Base-by-base conservation (phyloP, 805 yeast species). In the Cyberlindnera misumaiensis region DNA sequence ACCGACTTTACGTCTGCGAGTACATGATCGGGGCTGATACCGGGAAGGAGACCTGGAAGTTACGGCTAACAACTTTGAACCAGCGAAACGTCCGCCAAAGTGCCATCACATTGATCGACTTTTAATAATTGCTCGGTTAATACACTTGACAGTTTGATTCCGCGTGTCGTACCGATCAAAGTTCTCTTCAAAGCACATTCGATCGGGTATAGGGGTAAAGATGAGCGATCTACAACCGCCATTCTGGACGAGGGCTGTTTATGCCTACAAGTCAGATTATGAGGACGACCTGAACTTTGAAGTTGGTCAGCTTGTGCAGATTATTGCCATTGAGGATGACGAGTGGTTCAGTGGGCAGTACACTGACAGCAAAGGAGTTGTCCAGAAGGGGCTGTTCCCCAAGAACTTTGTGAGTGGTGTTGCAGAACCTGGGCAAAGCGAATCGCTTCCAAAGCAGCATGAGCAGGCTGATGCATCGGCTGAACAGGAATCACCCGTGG, bases 331-430 rank as follows among this genome's bases (percentile, higher is more conserved):
- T 38, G 96, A 87, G 49, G 97, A 90, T 58, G 95, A 80, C 6
- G 96, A 89, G 46, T 93, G 97, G 97, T 83, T 75, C 55, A 66
- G 73, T 29, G 98, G 98, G 3, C 63, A 68, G 4, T 83, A 73
- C 50, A 53, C 51, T 3, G 72, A 64, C 43, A 28, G 41, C 1
- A 30, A 39, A 14, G 85, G 85, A 5, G 53, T 45, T 9, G 31
- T 48, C 18, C 60, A 63, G 32, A 60, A 73, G 15, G 98, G 98
- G 7, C 80, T 89, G 65, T 93, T 93, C 52, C 98, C 98, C 4
- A 76, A 73, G 56, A 78, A 77, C 53, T 90, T 86, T 64, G 97
- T 90, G 5, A 75, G 44, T 13, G 52, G 34, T 4, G 40, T 44
- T 13, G 41, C 46, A 4, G 37, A 38, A 11, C 38, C 33, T 2